Conservation (phyloP, 2,329 filamentous ascomycete species). For the Fusarium haematococcum region DNA sequence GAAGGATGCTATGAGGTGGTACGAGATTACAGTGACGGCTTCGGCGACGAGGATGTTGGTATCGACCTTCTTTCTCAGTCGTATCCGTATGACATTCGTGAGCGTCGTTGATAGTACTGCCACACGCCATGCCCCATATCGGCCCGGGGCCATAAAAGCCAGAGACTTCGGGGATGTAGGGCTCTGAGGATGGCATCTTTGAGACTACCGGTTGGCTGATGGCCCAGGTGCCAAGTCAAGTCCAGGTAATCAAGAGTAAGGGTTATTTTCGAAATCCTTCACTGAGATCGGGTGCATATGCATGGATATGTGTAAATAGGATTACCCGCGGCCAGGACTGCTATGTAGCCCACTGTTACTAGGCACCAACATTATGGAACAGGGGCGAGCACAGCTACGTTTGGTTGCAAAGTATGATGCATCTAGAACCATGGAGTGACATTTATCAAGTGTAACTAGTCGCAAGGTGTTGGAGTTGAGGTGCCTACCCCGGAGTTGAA, state of each 20-base stretch:
- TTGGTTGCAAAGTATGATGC: no score
- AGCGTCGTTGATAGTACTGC: neutral
- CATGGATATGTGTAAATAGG: neutral
- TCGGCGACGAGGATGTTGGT: neutral
- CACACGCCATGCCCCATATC: neutral
- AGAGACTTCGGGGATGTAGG: neutral
- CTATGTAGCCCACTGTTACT: neutral
- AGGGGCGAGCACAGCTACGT: neutral
- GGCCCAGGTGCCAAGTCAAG: neutral
- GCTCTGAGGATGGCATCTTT: neutral
- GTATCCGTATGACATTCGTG: neutral
- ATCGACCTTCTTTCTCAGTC: neutral
- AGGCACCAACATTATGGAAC: neutral
- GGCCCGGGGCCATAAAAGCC: neutral
- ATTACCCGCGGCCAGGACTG: neutral
- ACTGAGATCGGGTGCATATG: neutral
- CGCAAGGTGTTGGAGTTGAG: neutral
- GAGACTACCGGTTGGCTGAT: neutral
- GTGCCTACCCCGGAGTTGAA: neutral
- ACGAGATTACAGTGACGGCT: neutral
- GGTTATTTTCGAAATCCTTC: neutral
- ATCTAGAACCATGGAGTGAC: neutral
- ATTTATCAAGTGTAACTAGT: neutral
- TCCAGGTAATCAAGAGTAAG: neutral
- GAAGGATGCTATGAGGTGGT: neutral